phyloP scores from a whole-genome alignment of 2,329 filamentous ascomycete species.

The Microcera coccophila region DNA sequence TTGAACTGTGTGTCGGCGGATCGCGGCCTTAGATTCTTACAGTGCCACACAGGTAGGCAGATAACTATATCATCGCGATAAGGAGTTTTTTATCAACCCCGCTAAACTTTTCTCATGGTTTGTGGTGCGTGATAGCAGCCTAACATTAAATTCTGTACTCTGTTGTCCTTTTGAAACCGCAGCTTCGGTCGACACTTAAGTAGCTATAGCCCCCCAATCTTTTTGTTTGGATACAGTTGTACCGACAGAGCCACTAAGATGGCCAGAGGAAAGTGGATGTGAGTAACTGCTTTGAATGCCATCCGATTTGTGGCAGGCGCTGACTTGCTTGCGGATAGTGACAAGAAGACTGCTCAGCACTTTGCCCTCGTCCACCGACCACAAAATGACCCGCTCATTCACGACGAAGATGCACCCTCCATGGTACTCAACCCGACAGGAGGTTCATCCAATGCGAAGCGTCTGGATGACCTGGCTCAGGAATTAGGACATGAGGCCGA shows the following conservation, averaged over 20 bases:
- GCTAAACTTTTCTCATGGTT: constrained; percentile 29
- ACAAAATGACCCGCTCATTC: constrained; percentile 94
- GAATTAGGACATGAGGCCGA: constrained; percentile 68
- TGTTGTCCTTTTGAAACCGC: too few species aligned
- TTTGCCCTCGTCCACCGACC: constrained; percentile 93
- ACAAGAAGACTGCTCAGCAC: constrained; percentile 90
- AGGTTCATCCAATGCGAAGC: constrained; percentile 51
- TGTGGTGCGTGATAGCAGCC: constrained; percentile 24
- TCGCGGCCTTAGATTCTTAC: constrained; percentile 11
- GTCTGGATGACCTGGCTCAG: constrained; percentile 68
- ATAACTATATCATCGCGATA: constrained; percentile 28
- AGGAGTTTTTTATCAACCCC: constrained; percentile 29
- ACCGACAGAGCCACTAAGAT: constrained; percentile 48
- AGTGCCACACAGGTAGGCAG: constrained; percentile 30
- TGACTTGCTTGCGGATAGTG: constrained; percentile 33
- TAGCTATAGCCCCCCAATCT: too few species aligned
- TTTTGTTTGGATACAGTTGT: too few species aligned
- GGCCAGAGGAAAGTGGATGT: constrained; percentile 71
- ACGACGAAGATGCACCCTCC: constrained; percentile 82
- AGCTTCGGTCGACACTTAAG: too few species aligned
- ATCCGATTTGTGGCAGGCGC: neutral
- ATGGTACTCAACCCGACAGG: constrained; percentile 75
- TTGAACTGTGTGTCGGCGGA: constrained; percentile 27
- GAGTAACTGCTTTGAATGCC: constrained; percentile 18
- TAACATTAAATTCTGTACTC: constrained; percentile 21